A percentile compares a stretch with the other conserved stretches of the same genome.
Evolutionary conservation across 1,139 yeast genomes (phyloP).

Genomic region (Suhomyces choctaworum): DNA sequence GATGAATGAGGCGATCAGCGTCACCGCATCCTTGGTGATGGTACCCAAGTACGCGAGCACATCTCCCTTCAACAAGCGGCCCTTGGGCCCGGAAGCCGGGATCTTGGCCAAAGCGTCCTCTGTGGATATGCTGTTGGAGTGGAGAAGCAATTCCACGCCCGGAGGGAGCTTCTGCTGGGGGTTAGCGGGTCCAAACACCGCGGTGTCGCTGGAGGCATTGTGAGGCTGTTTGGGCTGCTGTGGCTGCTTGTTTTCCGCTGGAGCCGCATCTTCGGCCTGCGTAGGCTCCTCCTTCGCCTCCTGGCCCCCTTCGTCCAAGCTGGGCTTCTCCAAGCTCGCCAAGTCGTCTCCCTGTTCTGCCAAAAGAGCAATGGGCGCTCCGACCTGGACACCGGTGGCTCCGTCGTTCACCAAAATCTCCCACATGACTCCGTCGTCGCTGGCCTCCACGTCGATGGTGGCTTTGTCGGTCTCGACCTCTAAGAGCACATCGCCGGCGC

Average conservation of each 20-base stretch:
- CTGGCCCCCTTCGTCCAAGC: slow-evolving; percentile 25
- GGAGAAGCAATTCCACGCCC: slow-evolving; percentile 70
- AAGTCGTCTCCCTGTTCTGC: slow-evolving; percentile 91
- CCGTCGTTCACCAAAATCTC: slow-evolving; percentile 75
- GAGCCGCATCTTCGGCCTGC: slow-evolving; percentile 11
- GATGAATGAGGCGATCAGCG: slow-evolving; percentile 55
- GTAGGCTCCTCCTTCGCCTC: slow-evolving; percentile 14
- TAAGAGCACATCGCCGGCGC: slow-evolving; percentile 81
- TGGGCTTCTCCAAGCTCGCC: slow-evolving; percentile 60
- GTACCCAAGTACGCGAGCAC: slow-evolving; percentile 80
- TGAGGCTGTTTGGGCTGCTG: slow-evolving; percentile 8
- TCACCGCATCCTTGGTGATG: slow-evolving; percentile 57
- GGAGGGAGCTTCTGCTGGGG: slow-evolving; percentile 72
- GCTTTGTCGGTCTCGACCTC: slow-evolving; percentile 96
- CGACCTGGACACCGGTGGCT: slow-evolving; percentile 77
- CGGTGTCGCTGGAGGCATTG: slow-evolving; percentile 15
- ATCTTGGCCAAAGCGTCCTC: slow-evolving; percentile 73
- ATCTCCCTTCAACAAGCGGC: slow-evolving; percentile 87
- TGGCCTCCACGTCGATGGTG: slow-evolving; percentile 89
- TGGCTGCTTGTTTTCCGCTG: slow-evolving; percentile 8
- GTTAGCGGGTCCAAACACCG: slow-evolving; percentile 49
- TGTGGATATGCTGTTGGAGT: slow-evolving; percentile 57
- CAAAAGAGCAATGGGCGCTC: slow-evolving; percentile 79
- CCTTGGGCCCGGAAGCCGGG: slow-evolving; percentile 85
- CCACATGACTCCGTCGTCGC: slow-evolving; percentile 86